Base-by-base conservation (phyloP, 345 rosid genomes). In the Lepidium didymum region DNA sequence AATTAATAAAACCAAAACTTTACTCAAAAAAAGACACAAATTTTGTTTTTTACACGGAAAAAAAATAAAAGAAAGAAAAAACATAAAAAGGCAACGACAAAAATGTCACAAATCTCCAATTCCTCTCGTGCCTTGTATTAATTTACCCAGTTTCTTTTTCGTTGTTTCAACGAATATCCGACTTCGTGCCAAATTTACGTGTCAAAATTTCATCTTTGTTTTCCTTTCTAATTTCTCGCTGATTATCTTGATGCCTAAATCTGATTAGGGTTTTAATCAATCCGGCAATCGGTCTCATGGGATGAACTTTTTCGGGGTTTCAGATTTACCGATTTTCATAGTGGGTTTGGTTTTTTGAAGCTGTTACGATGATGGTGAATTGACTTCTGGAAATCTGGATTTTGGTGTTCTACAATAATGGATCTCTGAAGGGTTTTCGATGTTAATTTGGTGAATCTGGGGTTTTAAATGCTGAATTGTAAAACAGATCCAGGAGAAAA, bases 221-320 rank as follows among this genome's bases (percentile, higher is more conserved):
- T 52, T 21, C 38, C 11, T 16, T 46, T 25, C 2, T 14, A 8
- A 27, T 37, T 13, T 40, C 46, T 72, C 56, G 43, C 47, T 9
- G 58, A 60, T 53, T 35, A 64, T 42, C 27, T 62, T 25, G 56
- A 71, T 54, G 21, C n/a, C 10, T 8, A 38, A 43, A 43, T 73
- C 59, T n/a, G 54, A 54, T 55, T 68, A 54, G 74, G 74, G 65
- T 53, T 68, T 52, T 60, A 4, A 55, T 67, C 60, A 33, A 57
- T 49, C 63, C 21, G 27, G 52, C 52, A 56, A 72, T 54, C 40
- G 23, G 34, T 46, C 12, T 56, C 47, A 10, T 68, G 8, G 6
- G 38, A 4, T 37, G 53, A 41, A 29, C 29, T 21, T 13, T 29
- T 53, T 40, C 1, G 4, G 36, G 7, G 53, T 21, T 59, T 4